These are phyloP conservation scores for Macrocybe gigantea DNA, from an alignment of 768 basidiomycete species.

Conservation along the genomic window DNA sequence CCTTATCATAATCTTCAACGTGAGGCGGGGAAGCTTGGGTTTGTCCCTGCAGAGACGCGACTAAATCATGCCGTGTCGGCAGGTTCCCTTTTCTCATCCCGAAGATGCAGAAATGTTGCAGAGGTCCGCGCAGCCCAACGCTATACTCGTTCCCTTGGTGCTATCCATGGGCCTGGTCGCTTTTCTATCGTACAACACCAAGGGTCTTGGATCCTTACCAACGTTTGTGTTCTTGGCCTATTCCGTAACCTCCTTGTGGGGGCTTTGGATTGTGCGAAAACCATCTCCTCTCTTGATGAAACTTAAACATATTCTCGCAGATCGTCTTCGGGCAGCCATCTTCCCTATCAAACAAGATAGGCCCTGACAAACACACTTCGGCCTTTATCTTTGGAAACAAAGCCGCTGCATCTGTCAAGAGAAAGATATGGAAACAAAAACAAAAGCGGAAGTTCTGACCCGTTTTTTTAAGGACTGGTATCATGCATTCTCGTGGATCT, in stretches of 20 bases:
- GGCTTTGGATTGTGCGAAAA: constrained; percentile 62
- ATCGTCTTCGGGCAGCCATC: constrained; percentile 56
- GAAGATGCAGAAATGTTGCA: constrained; percentile 19
- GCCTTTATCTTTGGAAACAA: constrained; percentile 77
- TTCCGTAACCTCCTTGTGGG: constrained; percentile 53
- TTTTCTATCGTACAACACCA: constrained; percentile 62
- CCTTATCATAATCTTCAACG: constrained; percentile 53
- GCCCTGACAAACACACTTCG: constrained; percentile 79
- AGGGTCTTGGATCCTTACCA: constrained; percentile 50
- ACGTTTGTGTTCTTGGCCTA: constrained; percentile 44
- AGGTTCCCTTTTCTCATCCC: constrained; percentile 44
- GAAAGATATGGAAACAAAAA: constrained; percentile 49
- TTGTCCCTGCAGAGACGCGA: not conserved
- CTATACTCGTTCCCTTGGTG: constrained; percentile 58
- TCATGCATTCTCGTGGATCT: not conserved
- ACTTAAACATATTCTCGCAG: constrained; percentile 24
- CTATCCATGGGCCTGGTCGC: constrained; percentile 47
- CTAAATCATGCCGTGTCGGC: not conserved
- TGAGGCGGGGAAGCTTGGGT: constrained; percentile 20
- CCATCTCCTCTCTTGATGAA: constrained; percentile 1
- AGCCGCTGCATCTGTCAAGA: constrained; percentile 54
- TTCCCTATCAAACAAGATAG: constrained; percentile 62
- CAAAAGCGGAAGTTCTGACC: constrained; percentile 17
- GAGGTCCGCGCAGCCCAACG: constrained; percentile 35
- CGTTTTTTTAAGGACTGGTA: not conserved